Base-by-base conservation (phyloP, 1,284 basidiomycete genomes). In the Cryptococcus sp. region DNA sequence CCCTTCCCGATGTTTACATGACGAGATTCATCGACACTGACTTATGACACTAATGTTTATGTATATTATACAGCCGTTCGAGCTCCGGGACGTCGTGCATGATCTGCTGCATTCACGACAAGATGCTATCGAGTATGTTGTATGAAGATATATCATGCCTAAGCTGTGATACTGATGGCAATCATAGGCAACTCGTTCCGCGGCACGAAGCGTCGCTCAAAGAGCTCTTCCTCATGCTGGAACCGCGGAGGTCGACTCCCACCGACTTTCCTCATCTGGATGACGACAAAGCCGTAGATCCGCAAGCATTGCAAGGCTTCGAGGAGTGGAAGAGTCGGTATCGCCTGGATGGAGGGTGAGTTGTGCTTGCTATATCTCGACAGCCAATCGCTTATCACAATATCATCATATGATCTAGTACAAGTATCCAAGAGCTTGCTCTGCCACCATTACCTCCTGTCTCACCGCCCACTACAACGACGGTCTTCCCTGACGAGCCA, bases 401-500 rank as follows among this genome's bases (percentile, higher is more conserved):
- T 46, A 17, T 17, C 47, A 48, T 7, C 38, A 13, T 35, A 35
- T 35, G 13, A 35, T 2, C 31, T 13, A 71, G 69, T 19, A 67
- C 70, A 2, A 49, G 68, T 22, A 71, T 75, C 25, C 50, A 56
- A 0, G 47, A 51, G 0, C 54, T 77, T 16, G 23, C 8, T 2
- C 42, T 77, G n/a, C 74, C 75, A 1, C 13, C 50, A 3, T 31
- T 74, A 15, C 73, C 75, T 1, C 64, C 67, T 1, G 45, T 66
- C 3, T 72, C 73, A 4, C 69, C 75, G 13, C 73, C 73, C 11
- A 45, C 57, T 1, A 64, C 61, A 6, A 54, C 65, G 1, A 70
- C 69, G 13, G 65, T 69, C 42, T 75, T 74, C 51, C 74, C 75
- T 2, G 71, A 74, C 52, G 75, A 75, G 50, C 51, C 64, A 13